Base-by-base conservation (phyloP, 805 yeast species). In the Komagataella phaffii region DNA sequence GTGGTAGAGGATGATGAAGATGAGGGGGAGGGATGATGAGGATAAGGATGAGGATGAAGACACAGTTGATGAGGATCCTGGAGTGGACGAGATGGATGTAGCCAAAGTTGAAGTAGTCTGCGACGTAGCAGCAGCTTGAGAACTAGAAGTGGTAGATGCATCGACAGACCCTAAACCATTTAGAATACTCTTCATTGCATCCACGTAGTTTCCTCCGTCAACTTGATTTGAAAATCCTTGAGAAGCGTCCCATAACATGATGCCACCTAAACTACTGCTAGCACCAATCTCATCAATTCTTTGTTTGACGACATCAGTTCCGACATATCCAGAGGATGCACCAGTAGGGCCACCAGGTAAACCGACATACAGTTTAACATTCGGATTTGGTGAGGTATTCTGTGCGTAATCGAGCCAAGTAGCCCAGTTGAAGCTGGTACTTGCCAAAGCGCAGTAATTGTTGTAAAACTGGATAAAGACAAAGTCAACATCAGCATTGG, bases 391-490 rank as follows among this genome's bases (percentile, higher is more conserved):
- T 43, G 90, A 74, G 24, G 72, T 59, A 49, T 64, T 67, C 17
- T 68, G 55, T 23, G 91, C 93, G 62, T 64, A 87, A 40, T 73
- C 64, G 36, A 73, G 71, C 96, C 96, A 88, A 24, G 85, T 76
- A 55, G 81, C 84, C 71, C 73, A 75, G 65, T 75, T 75, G 74
- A 88, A 89, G n/a, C 19, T n/a, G 14, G 43, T 47, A 30, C 56
- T 56, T 45, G 71, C 73, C 52, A 81, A 70, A 48, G 76, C 67
- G 66, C 95, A 86, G 62, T 82, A 74, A 69, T 89, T 89, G 77
- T 89, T 89, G 75, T 88, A 89, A 69, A 89, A 89, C 69, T 88
- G 96, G 57, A 90, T 75, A 62, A 86, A 88, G 3, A 88, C 85
- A 64, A 80, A 88, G 67, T 89, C 96, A 57, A 89, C 72, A 44